Evolutionary conservation across 2,329 filamentous ascomycete genomes (phyloP), one percentile per base, ranked within the genome.

Genomic region (Ophiostoma quercus): DNA sequence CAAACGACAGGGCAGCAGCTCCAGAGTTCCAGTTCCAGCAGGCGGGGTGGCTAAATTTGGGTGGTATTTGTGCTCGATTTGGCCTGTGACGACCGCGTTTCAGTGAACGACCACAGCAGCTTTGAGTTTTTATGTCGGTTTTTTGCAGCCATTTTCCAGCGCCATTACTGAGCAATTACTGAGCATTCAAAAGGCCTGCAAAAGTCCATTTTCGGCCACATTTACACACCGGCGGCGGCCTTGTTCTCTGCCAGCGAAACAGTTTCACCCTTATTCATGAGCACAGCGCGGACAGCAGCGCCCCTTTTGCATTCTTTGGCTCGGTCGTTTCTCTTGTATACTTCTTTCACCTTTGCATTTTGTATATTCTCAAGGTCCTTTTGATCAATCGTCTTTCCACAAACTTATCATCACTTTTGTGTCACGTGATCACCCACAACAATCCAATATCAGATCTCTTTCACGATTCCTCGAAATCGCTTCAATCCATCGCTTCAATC

Each of bases 21-120:
- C 51, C 39, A 41, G 9, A 41, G 39, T 41, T 41, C 34, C 34
- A 37, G 34, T 39, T 39, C 39, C 34, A 39, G 41, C 25, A 22
- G n/a, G 57, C n/a, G 62, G 19, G 51, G 68, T 37, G 67, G 70
- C 70, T 71, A 51, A 60, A 70, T 68, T 70, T 67, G 62, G 57
- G 66, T 68, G 67, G 34, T 63, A 37, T 51, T 66, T 66, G 62
- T 51, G 43, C 57, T 47, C 66, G 34, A 65, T 66, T 65, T 41
- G 65, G 51, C 51, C 22, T 57, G 51, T 25, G 51, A 57, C 51
- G 51, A 57, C 51, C 57, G 57, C 29, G 57, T 19, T 34, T 62
- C 11, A 16, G 25, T 62, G 57, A 60, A 29, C 19, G 43, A 19
- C 16, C 19, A 47, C 19, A 60, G 54, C n/a, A n/a, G 12, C 16